phyloP scores from a whole-genome alignment of 768 basidiomycete species.

The Tubosaeta sp. region DNA sequence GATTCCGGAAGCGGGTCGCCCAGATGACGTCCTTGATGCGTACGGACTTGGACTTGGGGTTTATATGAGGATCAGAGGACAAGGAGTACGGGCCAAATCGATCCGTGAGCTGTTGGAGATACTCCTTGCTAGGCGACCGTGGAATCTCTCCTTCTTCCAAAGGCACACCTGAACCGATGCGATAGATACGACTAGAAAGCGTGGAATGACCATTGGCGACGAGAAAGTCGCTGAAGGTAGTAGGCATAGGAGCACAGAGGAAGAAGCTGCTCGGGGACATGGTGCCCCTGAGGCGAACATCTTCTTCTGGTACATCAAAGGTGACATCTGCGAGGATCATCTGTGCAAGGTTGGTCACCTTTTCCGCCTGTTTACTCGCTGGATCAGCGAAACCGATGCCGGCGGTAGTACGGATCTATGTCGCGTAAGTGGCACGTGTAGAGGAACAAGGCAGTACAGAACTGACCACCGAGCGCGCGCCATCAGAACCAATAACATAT shows the following conservation, averaged over 20 bases:
- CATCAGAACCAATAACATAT: conserved; percentile 53
- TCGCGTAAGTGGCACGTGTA: background rate
- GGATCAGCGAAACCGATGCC: conserved; percentile 47
- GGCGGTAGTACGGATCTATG: conserved; percentile 41
- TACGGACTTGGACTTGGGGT: conserved; percentile 28
- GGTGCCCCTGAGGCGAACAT: background rate
- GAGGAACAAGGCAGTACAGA: background rate
- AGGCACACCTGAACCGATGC: conserved; percentile 42
- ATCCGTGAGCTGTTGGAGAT: conserved; percentile 42
- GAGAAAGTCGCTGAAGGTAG: conserved; percentile 16
- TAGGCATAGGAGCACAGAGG: conserved; percentile 10
- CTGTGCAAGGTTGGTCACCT: conserved; percentile 31
- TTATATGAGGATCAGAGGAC: conserved; percentile 35
- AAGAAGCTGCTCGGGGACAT: conserved; percentile 13
- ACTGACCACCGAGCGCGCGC: conserved; percentile 23
- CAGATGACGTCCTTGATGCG: conserved; percentile 39
- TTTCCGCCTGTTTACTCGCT: conserved; percentile 24
- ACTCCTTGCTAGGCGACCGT: conserved; percentile 35
- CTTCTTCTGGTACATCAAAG: conserved; percentile 4
- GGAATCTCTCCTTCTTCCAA: conserved; percentile 35
- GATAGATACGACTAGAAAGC: conserved; percentile 25
- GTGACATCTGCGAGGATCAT: conserved; percentile 19
- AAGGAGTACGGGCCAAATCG: conserved; percentile 36
- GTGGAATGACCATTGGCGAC: conserved; percentile 11
- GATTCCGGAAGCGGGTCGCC: conserved; percentile 46